Conservation (phyloP, 2,329 filamentous ascomycete species). For the Fusarium nanum region DNA sequence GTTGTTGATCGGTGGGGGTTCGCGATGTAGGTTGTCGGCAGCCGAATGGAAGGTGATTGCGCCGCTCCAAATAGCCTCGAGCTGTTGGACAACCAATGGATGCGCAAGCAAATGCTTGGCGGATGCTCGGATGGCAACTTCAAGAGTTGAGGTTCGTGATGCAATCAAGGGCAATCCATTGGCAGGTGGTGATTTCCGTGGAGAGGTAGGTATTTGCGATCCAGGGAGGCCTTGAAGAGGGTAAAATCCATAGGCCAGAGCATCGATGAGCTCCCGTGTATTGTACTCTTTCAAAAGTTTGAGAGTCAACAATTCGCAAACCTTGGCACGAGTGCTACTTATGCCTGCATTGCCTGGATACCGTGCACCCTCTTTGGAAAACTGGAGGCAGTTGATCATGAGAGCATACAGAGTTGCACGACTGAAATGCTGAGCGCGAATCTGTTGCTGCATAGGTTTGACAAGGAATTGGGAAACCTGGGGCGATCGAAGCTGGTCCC, state of each 20-base stretch:
- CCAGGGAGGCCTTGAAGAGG: constrained; percentile 83
- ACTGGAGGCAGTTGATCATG: constrained; percentile 94
- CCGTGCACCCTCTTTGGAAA: constrained; percentile 84
- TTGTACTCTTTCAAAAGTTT: constrained; percentile 90
- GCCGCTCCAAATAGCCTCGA: constrained; percentile 98
- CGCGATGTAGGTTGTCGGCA: constrained; percentile 84
- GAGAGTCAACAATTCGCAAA: constrained; percentile 91
- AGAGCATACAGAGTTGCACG: constrained; percentile 88
- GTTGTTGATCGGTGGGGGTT: constrained; percentile 45
- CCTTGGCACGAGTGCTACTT: constrained; percentile 84
- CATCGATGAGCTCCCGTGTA: constrained; percentile 91
- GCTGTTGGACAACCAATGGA: constrained; percentile 89
- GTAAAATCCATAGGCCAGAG: constrained; percentile 93
- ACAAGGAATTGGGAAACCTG: constrained; percentile 96
- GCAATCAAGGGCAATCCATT: constrained; percentile 65
- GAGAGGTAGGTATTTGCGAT: constrained; percentile 50
- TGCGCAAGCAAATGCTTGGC: constrained; percentile 94
- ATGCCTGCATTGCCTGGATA: constrained; percentile 87
- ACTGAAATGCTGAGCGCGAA: constrained; percentile 84
- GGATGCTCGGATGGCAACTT: constrained; percentile 91
- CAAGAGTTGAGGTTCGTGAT: constrained; percentile 87
- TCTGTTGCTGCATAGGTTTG: constrained; percentile 94
- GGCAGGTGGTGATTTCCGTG: constrained; percentile 51
- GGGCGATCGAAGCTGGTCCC: constrained; percentile 95
- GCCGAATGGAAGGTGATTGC: constrained; percentile 94